Evolutionary conservation across 1,139 yeast genomes (phyloP).

Genomic region (Saccharomyces pastorianus): DNA sequence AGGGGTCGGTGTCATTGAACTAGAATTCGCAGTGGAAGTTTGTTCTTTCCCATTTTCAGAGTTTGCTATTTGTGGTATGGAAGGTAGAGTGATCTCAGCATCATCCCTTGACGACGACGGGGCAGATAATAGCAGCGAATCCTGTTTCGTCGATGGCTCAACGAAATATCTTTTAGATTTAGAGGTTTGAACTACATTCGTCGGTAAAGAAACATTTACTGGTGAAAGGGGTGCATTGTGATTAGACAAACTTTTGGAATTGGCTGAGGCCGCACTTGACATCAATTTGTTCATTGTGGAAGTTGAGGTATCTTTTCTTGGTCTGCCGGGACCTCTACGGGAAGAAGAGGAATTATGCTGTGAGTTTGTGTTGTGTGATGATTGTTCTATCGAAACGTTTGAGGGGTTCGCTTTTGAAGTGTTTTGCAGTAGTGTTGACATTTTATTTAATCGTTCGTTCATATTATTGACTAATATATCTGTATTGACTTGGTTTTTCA

Average conservation of each 20-base stretch:
- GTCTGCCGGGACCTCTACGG: conserved; percentile 31
- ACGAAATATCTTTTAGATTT: conserved; percentile 30
- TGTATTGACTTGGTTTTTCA: conserved; percentile 31
- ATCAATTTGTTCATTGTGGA: conserved; percentile 4
- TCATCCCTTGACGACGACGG: not conserved
- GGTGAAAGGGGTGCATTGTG: conserved; percentile 4
- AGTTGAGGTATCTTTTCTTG: conserved; percentile 22
- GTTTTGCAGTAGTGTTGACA: conserved; percentile 5
- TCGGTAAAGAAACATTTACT: conserved; percentile 21
- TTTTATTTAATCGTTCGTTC: conserved; percentile 18
- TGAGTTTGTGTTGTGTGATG: not conserved
- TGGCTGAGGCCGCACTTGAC: not conserved
- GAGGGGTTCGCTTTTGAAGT: conserved; percentile 1
- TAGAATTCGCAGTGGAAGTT: not conserved
- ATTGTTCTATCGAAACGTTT: not conserved
- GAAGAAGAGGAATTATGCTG: conserved; percentile 6
- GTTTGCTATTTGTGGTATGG: conserved; percentile 3
- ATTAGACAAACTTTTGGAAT: not conserved
- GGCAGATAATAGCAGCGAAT: not conserved
- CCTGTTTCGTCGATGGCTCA: conserved; percentile 30
- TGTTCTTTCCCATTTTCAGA: conserved; percentile 1
- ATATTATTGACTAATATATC: conserved; percentile 29
- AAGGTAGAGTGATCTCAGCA: not conserved
- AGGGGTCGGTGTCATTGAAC: not conserved
- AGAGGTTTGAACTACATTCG: conserved; percentile 24